Conservation (phyloP, 2,329 filamentous ascomycete genomes). For the Aspergillus tamarii region DNA sequence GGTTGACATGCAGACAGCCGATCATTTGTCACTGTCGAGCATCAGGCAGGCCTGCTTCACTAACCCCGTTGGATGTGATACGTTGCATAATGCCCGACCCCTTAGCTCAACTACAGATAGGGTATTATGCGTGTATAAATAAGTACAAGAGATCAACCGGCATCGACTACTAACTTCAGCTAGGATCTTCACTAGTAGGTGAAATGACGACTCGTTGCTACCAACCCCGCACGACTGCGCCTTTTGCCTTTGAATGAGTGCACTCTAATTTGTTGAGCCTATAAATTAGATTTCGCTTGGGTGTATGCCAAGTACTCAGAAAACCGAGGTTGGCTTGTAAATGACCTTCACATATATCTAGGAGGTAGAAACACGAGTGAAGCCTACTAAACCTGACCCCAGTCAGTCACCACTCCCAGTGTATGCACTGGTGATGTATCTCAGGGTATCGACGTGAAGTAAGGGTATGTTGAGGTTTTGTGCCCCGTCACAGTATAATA, state of each 20-base stretch:
- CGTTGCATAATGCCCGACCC: background rate
- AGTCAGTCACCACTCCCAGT: background rate
- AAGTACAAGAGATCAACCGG: background rate
- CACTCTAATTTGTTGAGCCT: background rate
- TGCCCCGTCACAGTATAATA: background rate
- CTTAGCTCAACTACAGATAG: no score
- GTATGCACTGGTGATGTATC: background rate
- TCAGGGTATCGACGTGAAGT: background rate
- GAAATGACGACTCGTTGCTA: background rate
- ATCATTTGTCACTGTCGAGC: background rate
- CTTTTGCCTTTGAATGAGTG: background rate
- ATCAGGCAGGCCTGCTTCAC: background rate
- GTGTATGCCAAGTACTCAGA: background rate
- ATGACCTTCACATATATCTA: background rate
- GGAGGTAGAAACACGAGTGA: background rate
- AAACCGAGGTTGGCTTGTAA: background rate
- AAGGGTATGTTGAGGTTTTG: background rate
- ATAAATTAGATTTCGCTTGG: background rate
- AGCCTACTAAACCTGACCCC: background rate
- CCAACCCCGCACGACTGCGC: background rate
- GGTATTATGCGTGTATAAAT: background rate
- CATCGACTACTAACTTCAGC: background rate
- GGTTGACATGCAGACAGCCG: no score
- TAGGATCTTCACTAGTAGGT: background rate
- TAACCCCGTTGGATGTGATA: background rate